A percentile compares a stretch with the other conserved stretches of the same genome.
Conservation (phyloP, 2,329 filamentous ascomycete genomes). For the Dothideomycetes sp. region DNA sequence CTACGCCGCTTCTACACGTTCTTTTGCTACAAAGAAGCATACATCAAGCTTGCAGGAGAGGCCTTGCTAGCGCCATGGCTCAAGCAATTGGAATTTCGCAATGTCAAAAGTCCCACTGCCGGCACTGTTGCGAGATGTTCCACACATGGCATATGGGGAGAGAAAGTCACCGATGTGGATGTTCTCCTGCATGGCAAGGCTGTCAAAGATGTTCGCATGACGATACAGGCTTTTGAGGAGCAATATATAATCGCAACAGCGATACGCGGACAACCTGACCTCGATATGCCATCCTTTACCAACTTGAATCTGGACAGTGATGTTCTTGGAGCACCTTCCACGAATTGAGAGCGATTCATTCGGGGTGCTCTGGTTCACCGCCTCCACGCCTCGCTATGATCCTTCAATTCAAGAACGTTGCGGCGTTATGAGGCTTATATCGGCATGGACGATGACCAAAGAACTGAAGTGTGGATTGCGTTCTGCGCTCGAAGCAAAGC, state of each 20-base stretch:
- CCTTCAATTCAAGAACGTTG: too few species aligned
- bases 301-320: conserved; percentile 19
- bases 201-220: conserved; percentile 43
- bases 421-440: too few species aligned
- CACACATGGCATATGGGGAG: conserved; percentile 35
- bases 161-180: conserved; percentile 35
- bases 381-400: too few species aligned
- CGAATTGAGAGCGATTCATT: neutral
- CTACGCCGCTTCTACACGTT: conserved; percentile 64
- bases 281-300: conserved; percentile 21
- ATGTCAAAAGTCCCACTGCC: conserved; percentile 46
- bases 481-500: too few species aligned
- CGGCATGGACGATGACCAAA: too few species aligned
- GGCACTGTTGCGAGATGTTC: conserved; percentile 31
- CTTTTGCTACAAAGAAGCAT: conserved; percentile 72
- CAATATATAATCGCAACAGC: conserved; percentile 50
- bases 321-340: conserved; percentile 11
- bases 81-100: conserved; percentile 55
- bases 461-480: too few species aligned
- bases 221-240: conserved; percentile 47
- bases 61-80: conserved; percentile 66
- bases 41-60: conserved; percentile 74
- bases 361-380: too few species aligned
- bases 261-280: conserved; percentile 24
- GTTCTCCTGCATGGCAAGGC: conserved; percentile 36